These are phyloP conservation scores for Cyberlindnera meyerae DNA, from an alignment of 805 yeast species.

Conservation along the genomic window DNA sequence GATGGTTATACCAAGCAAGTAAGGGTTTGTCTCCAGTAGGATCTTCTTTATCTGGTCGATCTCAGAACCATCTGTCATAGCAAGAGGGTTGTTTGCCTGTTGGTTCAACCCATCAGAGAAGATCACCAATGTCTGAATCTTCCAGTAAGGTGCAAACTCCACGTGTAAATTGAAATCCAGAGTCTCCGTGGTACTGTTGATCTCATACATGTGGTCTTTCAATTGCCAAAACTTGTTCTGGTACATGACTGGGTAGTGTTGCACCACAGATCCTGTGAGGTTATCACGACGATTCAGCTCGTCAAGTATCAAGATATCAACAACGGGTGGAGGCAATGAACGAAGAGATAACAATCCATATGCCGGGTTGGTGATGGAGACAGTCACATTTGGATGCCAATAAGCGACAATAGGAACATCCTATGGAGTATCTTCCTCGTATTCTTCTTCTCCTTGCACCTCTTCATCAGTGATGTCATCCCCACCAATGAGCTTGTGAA, in stretches of 20 bases:
- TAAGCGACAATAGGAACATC: slow-evolving; percentile 23
- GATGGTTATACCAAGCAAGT: slow-evolving; percentile 29
- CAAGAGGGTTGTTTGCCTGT: slow-evolving; percentile 24
- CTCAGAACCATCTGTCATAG: slow-evolving; percentile 30
- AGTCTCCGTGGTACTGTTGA: slow-evolving; percentile 23
- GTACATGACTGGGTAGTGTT: slow-evolving; percentile 34
- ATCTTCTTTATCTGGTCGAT: slow-evolving; percentile 33
- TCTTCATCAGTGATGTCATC: neutral
- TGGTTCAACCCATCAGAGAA: slow-evolving; percentile 28
- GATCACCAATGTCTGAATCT: slow-evolving; percentile 27
- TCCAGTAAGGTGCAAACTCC: slow-evolving; percentile 27
- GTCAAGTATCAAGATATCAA: slow-evolving; percentile 25
- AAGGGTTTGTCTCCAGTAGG: slow-evolving; percentile 34
- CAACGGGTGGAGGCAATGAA: slow-evolving; percentile 24
- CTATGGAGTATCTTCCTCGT: slow-evolving; percentile 1
- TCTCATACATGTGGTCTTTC: slow-evolving; percentile 29
- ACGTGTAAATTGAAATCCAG: slow-evolving; percentile 28
- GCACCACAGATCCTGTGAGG: slow-evolving; percentile 26
- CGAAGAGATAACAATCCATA: too few relatives aligned
- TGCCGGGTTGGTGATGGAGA: too few relatives aligned
- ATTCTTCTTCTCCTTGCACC: slow-evolving; percentile 18
- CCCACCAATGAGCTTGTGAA: slow-evolving; percentile 29
- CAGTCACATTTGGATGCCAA: slow-evolving; percentile 35
- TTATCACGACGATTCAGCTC: slow-evolving; percentile 28
- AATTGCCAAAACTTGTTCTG: slow-evolving; percentile 38